Base-by-base conservation (phyloP, 345 rosid species). In the Bruguiera sexangula region DNA sequence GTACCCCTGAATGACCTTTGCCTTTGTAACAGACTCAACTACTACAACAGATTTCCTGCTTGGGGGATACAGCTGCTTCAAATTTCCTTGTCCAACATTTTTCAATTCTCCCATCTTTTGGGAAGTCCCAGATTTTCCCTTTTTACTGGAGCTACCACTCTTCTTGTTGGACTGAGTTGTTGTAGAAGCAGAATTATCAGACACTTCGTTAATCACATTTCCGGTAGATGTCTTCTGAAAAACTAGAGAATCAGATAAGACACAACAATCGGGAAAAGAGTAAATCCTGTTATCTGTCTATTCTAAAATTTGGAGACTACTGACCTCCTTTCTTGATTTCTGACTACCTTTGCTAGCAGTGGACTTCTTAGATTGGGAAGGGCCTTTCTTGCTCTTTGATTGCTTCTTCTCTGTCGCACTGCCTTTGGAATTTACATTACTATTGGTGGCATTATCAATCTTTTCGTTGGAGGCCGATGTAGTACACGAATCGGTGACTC, bases 21-120 rank as follows among this genome's bases (percentile, higher is more conserved):
- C 98, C 83, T 95, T 92, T 63, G 98, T 85, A 62, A 77, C 69
- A 74, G 99, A 95, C 83, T 95, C 99, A 62, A 95, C 99, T 59
- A 95, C 96, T 69, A 95, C 76, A 74, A 90, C 96, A 75, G 97
- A 87, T 81, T 90, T 92, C 62, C 91, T 94, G 32, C 75, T 79
- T 21, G 97, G 85, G 48, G 99, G 99, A 81, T 88, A 95, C 51
- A 95, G 80, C 62, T 68, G 90, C 80, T 78, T 88, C 39, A 74
- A 67, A 2, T 69, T 70, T 73, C 79, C 82, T 79, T 77, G 81
- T 72, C 73, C 78, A 24, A 60, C 75, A 72, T 80, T 75, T 57
- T 78, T 78, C 67, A 75, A 53, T 54, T 78, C 78, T 57, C 74
- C 74, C 70, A 82, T 75, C 59, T 71, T 75, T 66, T 81, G 80